These are phyloP conservation scores for Calonectria leucothoes DNA, from an alignment of 2,329 filamentous ascomycete species.

Conservation along the genomic window DNA sequence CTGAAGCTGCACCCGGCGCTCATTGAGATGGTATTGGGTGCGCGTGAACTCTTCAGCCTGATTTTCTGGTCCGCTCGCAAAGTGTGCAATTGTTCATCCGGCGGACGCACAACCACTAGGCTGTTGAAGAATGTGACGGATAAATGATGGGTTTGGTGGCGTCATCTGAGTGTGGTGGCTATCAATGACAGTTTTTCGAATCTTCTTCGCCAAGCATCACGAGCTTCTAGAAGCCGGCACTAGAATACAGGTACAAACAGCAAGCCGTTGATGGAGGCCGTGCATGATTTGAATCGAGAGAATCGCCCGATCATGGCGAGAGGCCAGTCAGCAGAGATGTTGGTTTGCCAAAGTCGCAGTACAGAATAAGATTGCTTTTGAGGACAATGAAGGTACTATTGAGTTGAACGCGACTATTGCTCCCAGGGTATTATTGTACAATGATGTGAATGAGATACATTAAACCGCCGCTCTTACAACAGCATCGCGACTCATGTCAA, in stretches of 20 bases:
- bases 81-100: not conserved
- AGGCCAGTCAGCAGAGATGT: no score
- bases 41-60: not conserved
- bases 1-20: not conserved
- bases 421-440: not conserved
- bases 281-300: not conserved
- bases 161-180: not conserved
- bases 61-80: not conserved
- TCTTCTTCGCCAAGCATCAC: not conserved
- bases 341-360: not conserved
- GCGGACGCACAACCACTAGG: not conserved
- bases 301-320: no score
- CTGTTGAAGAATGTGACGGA: not conserved
- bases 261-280: not conserved
- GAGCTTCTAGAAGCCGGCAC: not conserved
- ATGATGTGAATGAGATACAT: not conserved
- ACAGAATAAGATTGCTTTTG: not conserved
- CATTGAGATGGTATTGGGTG: not conserved
- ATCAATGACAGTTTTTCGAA: not conserved
- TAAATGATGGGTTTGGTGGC: not conserved
- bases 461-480: not conserved
- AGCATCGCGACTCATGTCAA: not conserved
- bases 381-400: not conserved
- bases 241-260: not conserved
- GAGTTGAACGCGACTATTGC: rapidly evolving